Percentiles rank a stretch among this genome's conserved stretches.
Conservation (phyloP, 257 asterid genomes). For the Gardenia jasminoides region DNA sequence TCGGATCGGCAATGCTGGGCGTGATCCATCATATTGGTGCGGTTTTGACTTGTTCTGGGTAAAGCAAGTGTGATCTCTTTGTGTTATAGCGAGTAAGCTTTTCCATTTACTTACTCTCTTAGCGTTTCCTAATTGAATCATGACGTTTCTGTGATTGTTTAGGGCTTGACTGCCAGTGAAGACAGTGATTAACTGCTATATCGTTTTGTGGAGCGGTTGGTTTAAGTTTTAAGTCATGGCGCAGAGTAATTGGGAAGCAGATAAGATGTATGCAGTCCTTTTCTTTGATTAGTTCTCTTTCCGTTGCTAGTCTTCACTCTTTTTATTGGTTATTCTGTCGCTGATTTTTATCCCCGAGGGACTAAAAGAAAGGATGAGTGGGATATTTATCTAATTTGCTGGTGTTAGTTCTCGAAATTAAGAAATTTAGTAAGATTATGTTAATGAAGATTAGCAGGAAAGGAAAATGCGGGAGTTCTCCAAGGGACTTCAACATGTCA, state of each 20-base stretch:
- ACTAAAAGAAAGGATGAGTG: no score
- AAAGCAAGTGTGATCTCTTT: not conserved
- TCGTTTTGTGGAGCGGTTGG: slow-evolving; percentile 20
- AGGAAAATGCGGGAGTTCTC: not conserved
- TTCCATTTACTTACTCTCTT: not conserved
- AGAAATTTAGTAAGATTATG: not conserved
- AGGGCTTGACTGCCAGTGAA: slow-evolving; percentile 33
- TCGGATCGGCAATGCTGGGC: slow-evolving; percentile 49
- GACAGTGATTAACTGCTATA: slow-evolving; percentile 24
- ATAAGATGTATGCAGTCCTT: slow-evolving; percentile 66
- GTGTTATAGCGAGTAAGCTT: slow-evolving; percentile 3
- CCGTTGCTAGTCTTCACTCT: not conserved
- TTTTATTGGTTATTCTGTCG: not conserved
- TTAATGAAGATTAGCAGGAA: not conserved
- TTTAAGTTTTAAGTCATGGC: slow-evolving; percentile 55
- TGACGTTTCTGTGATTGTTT: slow-evolving; percentile 11
- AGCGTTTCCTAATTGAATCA: slow-evolving; percentile 16
- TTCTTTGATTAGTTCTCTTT: not conserved
- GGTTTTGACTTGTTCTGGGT: slow-evolving; percentile 12
- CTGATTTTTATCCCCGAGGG: not conserved
- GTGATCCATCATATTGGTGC: slow-evolving; percentile 52
- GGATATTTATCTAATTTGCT: not conserved
- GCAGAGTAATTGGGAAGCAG: slow-evolving; percentile 99
- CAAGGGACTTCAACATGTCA: not conserved
- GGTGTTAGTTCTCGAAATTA: not conserved